phyloP scores from a whole-genome alignment of 225 moss, liverwort and hornwort genomes.

The Ulota crispa region DNA sequence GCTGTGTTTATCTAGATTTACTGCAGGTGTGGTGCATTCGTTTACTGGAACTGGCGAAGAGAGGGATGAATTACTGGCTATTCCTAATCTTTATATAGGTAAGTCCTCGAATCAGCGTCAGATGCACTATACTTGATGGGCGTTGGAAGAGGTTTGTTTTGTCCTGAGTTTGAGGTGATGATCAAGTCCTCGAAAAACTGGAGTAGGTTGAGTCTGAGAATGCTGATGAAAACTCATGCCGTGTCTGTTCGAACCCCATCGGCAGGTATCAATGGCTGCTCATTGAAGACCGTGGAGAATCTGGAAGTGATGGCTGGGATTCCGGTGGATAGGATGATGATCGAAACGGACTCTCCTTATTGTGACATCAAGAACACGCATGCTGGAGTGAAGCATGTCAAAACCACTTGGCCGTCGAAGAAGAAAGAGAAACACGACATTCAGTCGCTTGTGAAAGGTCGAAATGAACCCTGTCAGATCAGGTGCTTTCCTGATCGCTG shows the following conservation, averaged over 20 bases:
- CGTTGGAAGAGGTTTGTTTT: not conserved
- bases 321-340: conserved; percentile 79
- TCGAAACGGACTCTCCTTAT: conserved; percentile 94
- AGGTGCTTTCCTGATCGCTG: conserved; percentile 47
- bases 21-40: conserved; percentile 89
- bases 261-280: conserved; percentile 95
- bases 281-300: conserved; percentile 84
- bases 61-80: conserved; percentile 66
- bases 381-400: conserved; percentile 73
- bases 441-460: conserved; percentile 72
- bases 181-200: not conserved
- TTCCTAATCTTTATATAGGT: conserved; percentile 83
- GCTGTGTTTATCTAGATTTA: conserved; percentile 57
- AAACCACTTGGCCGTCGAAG: conserved; percentile 90
- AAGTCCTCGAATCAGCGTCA: conserved; percentile 9
- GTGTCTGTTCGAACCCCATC: not conserved
- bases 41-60: conserved; percentile 86
- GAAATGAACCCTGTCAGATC: conserved; percentile 95
- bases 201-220: not conserved
- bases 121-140: not conserved
- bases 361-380: conserved; percentile 93
- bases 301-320: conserved; percentile 73
- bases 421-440: conserved; percentile 86
- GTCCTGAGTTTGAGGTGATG: not conserved
- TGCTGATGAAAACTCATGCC: not conserved